phyloP scores from a whole-genome alignment of 1,284 basidiomycete species.

The Afroboletus lepidellus region DNA sequence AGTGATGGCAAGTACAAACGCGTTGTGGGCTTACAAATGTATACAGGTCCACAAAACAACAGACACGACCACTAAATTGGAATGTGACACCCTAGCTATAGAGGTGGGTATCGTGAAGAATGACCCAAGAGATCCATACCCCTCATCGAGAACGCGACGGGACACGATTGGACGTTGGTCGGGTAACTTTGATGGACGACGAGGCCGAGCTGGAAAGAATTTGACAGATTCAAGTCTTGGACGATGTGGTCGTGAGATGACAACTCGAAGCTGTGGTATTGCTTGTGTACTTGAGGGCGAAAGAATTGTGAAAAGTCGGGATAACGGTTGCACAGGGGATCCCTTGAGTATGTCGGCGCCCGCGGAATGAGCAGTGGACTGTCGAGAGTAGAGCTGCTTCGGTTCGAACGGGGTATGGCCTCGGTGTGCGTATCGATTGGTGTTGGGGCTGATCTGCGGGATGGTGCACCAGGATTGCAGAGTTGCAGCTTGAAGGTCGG shows the following conservation, averaged over 20 bases:
- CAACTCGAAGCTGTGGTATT: slow-evolving; percentile 5
- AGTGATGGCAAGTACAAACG: slow-evolving; percentile 1
- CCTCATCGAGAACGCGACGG: slow-evolving; percentile 25
- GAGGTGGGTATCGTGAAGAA: not conserved
- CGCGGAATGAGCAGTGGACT: not conserved
- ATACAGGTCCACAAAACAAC: slow-evolving; percentile 17
- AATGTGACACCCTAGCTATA: not conserved
- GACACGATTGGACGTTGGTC: slow-evolving; percentile 11
- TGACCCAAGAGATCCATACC: slow-evolving; percentile 16
- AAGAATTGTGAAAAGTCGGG: slow-evolving; percentile 37
- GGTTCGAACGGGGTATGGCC: not conserved
- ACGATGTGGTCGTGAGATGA: not conserved
- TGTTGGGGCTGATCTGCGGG: slow-evolving; percentile 2
- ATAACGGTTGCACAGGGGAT: slow-evolving; percentile 32
- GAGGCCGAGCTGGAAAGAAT: not conserved
- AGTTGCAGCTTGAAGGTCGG: slow-evolving; percentile 20
- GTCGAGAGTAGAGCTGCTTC: slow-evolving; percentile 1
- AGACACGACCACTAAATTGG: no score
- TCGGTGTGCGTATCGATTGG: not conserved
- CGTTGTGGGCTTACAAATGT: slow-evolving; percentile 1
- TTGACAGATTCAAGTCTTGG: not conserved
- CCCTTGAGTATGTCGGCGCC: slow-evolving; percentile 29
- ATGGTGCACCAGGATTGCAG: not conserved
- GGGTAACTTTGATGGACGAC: not conserved
- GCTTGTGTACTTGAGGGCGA: slow-evolving; percentile 14